phyloP scores from a whole-genome alignment of 192 early-diverging fungal species.

The Entophlyctis helioformis region DNA sequence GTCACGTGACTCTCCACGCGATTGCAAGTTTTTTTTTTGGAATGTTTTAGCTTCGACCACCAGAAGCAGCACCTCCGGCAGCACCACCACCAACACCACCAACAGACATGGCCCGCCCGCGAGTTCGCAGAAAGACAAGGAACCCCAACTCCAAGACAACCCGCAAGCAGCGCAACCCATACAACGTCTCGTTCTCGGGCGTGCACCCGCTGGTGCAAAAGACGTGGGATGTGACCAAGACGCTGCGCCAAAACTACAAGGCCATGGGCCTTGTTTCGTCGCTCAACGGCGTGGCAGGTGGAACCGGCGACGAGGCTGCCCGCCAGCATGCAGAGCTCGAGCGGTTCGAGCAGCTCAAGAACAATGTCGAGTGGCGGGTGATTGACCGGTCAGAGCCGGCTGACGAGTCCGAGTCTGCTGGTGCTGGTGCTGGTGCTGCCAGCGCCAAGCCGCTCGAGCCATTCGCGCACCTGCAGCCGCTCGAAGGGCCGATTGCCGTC shows the following conservation, averaged over 20 bases:
- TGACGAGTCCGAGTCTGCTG: slow-evolving; percentile 8
- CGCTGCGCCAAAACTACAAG: slow-evolving; percentile 40
- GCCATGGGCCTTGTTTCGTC: slow-evolving; percentile 27
- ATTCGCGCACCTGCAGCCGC: too few species aligned
- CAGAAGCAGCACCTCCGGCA: slow-evolving; percentile 1
- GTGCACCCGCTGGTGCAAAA: slow-evolving; percentile 22
- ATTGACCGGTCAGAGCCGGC: slow-evolving; percentile 3
- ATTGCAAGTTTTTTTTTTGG: slow-evolving; percentile 6
- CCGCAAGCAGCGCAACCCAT: slow-evolving; percentile 27
- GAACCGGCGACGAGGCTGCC: slow-evolving; percentile 9
- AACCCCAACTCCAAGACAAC: slow-evolving; percentile 18
- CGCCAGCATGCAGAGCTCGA: slow-evolving; percentile 10
- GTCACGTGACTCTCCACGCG: slow-evolving; percentile 36
- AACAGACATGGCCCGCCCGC: slow-evolving; percentile 21
- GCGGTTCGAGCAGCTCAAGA: slow-evolving; percentile 7
- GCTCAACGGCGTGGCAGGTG: slow-evolving; percentile 38
- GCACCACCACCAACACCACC: slow-evolving; percentile 10
- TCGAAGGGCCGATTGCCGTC: slow-evolving; percentile 6
- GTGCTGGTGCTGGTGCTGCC: too few species aligned
- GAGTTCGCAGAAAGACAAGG: slow-evolving; percentile 16
- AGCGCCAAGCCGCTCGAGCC: too few species aligned
- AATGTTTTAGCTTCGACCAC: slow-evolving; percentile 6
- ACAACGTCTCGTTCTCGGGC: slow-evolving; percentile 24
- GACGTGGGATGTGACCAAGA: slow-evolving; percentile 42
- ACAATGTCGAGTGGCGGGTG: slow-evolving; percentile 24